phyloP scores from a whole-genome alignment of 306 rosid species.

The Calophaca sinica region DNA sequence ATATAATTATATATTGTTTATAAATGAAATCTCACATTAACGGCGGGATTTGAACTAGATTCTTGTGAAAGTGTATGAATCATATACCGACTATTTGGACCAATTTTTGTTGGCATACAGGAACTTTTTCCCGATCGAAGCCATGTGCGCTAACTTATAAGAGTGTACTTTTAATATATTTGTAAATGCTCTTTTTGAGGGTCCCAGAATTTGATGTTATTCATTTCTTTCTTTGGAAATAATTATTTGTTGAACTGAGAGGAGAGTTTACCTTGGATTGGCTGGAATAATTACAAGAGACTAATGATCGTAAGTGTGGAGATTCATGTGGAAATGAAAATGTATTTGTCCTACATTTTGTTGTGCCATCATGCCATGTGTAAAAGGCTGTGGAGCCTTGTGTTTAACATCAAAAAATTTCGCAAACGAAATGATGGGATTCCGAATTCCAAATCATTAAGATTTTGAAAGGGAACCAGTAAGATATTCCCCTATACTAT shows the following conservation, averaged over 20 bases:
- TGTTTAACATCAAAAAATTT: too few relatives aligned
- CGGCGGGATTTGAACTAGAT: too few relatives aligned
- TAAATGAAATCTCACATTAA: too few relatives aligned
- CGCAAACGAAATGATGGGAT: too few relatives aligned
- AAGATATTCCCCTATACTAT: conserved; percentile 28
- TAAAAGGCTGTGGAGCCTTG: too few relatives aligned
- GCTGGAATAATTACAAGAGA: conserved; percentile 9
- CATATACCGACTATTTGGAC: too few relatives aligned
- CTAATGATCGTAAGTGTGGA: neutral
- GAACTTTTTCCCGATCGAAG: conserved; percentile 11
- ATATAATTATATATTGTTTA: too few relatives aligned
- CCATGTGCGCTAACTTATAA: neutral
- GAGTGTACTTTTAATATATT: too few relatives aligned
- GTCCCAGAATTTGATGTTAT: conserved; percentile 1
- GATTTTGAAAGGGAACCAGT: conserved; percentile 44
- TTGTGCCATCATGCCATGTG: neutral
- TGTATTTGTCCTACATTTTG: neutral
- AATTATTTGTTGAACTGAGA: neutral
- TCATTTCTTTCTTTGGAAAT: neutral
- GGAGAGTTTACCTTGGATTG: neutral
- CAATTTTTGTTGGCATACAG: too few relatives aligned
- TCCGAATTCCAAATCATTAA: conserved; percentile 40
- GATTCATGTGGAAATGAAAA: neutral
- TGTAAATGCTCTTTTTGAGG: conserved; percentile 17
- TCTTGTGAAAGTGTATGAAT: too few relatives aligned